These are phyloP conservation scores for Brassica balearica DNA, from an alignment of 441 rosid species.

Conservation along the genomic window DNA sequence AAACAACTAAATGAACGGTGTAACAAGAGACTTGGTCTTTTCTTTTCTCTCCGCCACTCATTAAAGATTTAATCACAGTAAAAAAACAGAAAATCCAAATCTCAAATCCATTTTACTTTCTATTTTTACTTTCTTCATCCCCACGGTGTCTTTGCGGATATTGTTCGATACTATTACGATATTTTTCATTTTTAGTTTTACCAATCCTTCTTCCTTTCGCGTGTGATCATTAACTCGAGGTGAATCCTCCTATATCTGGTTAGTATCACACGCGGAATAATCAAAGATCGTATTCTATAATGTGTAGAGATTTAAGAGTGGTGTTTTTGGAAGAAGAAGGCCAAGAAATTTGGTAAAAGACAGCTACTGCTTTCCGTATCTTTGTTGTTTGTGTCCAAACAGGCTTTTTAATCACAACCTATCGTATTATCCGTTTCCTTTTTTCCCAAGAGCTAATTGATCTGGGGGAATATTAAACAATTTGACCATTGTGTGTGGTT, in stretches of 20 bases:
- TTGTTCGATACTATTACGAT: background rate
- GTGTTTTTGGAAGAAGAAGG: constrained; percentile 2
- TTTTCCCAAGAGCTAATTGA: background rate
- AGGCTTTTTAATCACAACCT: constrained; percentile 11
- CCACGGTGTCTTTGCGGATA: constrained; percentile 17
- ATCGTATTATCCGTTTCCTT: constrained; percentile 19
- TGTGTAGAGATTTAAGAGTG: background rate
- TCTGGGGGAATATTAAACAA: constrained; percentile 1
- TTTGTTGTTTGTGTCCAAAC: constrained; percentile 2
- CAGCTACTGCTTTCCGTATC: background rate
- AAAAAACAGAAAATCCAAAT: constrained; percentile 36
- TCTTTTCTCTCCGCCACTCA: constrained; percentile 29
- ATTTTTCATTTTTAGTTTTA: constrained; percentile 10
- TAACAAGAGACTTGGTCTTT: constrained; percentile 38
- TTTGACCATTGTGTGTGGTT: constrained; percentile 35
- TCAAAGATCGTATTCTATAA: background rate
- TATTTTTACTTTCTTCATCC: constrained; percentile 23
- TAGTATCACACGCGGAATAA: constrained; percentile 43
- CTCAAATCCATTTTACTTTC: constrained; percentile 18
- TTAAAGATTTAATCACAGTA: constrained; percentile 26
- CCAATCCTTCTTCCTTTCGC: constrained; percentile 16
- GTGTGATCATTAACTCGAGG: constrained; percentile 45
- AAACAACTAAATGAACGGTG: constrained; percentile 41
- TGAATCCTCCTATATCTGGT: constrained; percentile 18
- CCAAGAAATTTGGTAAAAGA: constrained; percentile 27